phyloP scores from a whole-genome alignment of 805 yeast species.

The Hemisphaericaspora nanyangensis region DNA sequence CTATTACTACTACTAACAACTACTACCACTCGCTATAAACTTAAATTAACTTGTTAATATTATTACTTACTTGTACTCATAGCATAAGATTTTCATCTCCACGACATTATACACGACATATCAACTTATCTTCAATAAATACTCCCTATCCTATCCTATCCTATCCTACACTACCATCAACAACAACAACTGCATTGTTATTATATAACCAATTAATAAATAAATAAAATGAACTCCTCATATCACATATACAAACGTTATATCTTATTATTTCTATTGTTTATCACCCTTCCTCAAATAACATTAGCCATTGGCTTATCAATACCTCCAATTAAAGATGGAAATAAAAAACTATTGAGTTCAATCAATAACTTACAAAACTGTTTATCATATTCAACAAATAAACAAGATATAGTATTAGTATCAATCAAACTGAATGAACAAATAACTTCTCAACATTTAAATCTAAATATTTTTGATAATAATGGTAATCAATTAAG shows the following conservation, averaged over 20 bases:
- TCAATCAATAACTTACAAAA: slow-evolving; percentile 25
- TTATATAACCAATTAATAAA: no score
- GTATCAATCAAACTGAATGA: slow-evolving; percentile 30
- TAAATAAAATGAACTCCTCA: neutral
- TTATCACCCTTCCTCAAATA: neutral
- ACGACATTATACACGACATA: no score
- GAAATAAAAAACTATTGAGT: slow-evolving; percentile 27
- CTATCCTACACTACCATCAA: no score
- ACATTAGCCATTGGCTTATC: slow-evolving; percentile 22
- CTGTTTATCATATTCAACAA: slow-evolving; percentile 35
- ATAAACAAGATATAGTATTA: slow-evolving; percentile 34
- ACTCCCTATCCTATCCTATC: no score
- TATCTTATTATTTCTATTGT: neutral
- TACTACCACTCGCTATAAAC: no score
- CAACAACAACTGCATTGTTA: no score
- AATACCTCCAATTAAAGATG: slow-evolving; percentile 30
- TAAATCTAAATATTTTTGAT: slow-evolving; percentile 36
- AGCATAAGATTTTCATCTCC: no score
- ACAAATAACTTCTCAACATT: slow-evolving; percentile 26
- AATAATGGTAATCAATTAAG: slow-evolving; percentile 33
- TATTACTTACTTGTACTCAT: no score
- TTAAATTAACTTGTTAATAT: no score
- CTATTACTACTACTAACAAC: no score
- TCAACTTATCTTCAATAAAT: no score
- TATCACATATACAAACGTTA: neutral